phyloP scores from a whole-genome alignment of 2,329 filamentous ascomycete species.

The Aspergillus hiratsukae region DNA sequence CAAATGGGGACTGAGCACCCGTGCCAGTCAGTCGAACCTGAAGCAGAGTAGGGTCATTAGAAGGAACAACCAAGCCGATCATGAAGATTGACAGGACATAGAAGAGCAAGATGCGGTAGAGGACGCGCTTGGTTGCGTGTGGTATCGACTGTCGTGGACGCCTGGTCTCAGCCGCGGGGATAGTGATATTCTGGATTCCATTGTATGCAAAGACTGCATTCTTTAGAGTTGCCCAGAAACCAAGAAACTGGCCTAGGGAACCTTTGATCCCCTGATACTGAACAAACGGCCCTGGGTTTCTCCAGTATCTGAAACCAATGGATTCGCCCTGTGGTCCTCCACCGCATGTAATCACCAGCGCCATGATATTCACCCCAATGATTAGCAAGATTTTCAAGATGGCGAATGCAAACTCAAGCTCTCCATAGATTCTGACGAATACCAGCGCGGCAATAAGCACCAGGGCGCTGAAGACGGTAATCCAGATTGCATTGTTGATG shows the following conservation, averaged over 20 bases:
- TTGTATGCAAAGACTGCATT: constrained; percentile 20
- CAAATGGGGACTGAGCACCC: constrained; percentile 48
- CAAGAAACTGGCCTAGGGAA: constrained; percentile 16
- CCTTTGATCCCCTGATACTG: constrained; percentile 12
- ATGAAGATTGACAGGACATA: constrained; percentile 55
- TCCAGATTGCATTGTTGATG: not conserved
- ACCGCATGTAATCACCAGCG: constrained; percentile 11
- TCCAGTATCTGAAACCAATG: constrained; percentile 15
- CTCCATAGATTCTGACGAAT: constrained; percentile 6
- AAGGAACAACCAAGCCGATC: constrained; percentile 49
- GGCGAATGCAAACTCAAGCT: constrained; percentile 14
- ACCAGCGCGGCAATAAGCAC: not conserved
- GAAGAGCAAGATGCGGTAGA: constrained; percentile 53
- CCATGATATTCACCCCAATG: constrained; percentile 15
- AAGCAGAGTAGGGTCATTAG: constrained; percentile 44
- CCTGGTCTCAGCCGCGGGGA: constrained; percentile 51
- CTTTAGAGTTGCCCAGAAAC: constrained; percentile 10
- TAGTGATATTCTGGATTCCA: constrained; percentile 46
- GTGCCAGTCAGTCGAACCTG: constrained; percentile 35
- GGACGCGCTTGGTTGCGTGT: constrained; percentile 49
- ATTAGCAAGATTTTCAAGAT: constrained; percentile 15
- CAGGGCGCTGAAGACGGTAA: not conserved
- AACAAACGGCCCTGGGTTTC: constrained; percentile 11
- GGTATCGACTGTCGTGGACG: constrained; percentile 50
- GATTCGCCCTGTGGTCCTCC: constrained; percentile 12